These are phyloP conservation scores for Trichoderma sp. DNA, from an alignment of 2,329 filamentous ascomycete genomes.

Conservation along the genomic window DNA sequence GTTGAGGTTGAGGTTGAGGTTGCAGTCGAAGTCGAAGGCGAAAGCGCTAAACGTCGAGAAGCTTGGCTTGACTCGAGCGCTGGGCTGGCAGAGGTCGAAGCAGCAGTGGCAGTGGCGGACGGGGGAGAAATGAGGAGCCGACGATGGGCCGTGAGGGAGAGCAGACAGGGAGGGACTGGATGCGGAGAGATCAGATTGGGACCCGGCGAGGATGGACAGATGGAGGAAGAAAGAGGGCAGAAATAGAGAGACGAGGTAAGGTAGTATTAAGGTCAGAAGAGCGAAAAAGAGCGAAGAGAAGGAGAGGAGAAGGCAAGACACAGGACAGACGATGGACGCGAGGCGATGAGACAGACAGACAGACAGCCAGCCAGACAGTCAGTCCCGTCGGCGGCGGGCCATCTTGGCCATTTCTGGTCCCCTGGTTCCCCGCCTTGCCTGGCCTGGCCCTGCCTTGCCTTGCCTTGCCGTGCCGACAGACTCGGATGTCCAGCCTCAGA, in stretches of 20 bases:
- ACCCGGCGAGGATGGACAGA: too few species aligned
- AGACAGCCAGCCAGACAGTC: not conserved
- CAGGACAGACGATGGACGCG: too few species aligned
- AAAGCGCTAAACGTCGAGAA: conserved; percentile 10
- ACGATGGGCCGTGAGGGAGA: not conserved
- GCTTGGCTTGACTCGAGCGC: not conserved
- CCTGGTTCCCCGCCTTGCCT: conserved; percentile 21
- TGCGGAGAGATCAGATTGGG: too few species aligned
- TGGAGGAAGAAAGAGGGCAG: too few species aligned
- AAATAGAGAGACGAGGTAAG: too few species aligned
- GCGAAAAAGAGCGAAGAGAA: not conserved
- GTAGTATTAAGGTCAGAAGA: not conserved
- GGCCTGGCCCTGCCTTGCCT: not conserved
- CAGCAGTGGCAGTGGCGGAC: too few species aligned
- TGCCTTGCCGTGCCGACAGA: too few species aligned
- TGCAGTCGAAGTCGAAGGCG: not conserved
- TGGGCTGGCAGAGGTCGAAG: not conserved
- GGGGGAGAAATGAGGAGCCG: too few species aligned
- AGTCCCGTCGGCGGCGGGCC: not conserved
- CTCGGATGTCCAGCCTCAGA: not conserved
- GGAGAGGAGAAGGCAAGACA: not conserved
- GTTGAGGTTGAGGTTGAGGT: not conserved
- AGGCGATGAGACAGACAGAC: not conserved
- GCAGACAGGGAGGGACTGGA: not conserved
- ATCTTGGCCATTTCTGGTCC: not conserved